A percentile compares a stretch with the other conserved stretches of the same genome.
These are phyloP conservation scores for Heracleum sosnowskyi DNA, from an alignment of 129 eudicot genomes.

Conservation along the genomic window DNA sequence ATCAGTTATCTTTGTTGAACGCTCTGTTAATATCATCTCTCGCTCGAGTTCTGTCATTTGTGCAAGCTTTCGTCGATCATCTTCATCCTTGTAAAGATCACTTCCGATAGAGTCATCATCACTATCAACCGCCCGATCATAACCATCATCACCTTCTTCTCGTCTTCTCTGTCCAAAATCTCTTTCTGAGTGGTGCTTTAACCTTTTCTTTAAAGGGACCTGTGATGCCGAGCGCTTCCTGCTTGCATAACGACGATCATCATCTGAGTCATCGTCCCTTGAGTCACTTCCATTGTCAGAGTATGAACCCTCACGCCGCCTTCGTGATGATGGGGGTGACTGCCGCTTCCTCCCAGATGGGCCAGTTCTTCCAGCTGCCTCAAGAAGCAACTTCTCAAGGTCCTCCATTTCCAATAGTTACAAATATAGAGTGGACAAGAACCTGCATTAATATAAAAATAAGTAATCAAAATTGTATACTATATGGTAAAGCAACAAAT, in stretches of 20 bases:
- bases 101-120: conserved; percentile 78
- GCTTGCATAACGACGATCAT: conserved; percentile 49
- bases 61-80: conserved; percentile 61
- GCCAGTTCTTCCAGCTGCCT: conserved; percentile 56
- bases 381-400: conserved; percentile 70
- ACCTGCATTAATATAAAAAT: conserved; percentile 4
- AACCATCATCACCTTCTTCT: conserved; percentile 49
- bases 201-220: conserved; percentile 77
- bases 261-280: conserved; percentile 74
- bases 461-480: neutral
- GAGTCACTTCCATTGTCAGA: conserved; percentile 86
- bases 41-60: conserved; percentile 73
- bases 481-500: neutral
- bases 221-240: conserved; percentile 66
- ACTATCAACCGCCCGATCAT: conserved; percentile 43
- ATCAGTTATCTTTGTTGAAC: conserved; percentile 59
- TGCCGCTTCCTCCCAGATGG: conserved; percentile 37
- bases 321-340: conserved; percentile 68
- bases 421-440: neutral
- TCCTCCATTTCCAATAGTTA: conserved; percentile 7
- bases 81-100: conserved; percentile 82
- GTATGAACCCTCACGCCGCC: conserved; percentile 51
- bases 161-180: conserved; percentile 64
- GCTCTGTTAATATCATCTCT: conserved; percentile 66
- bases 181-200: conserved; percentile 52